phyloP scores from a whole-genome alignment of 2,329 filamentous ascomycete species.

The Hirsutella rhossiliensis region DNA sequence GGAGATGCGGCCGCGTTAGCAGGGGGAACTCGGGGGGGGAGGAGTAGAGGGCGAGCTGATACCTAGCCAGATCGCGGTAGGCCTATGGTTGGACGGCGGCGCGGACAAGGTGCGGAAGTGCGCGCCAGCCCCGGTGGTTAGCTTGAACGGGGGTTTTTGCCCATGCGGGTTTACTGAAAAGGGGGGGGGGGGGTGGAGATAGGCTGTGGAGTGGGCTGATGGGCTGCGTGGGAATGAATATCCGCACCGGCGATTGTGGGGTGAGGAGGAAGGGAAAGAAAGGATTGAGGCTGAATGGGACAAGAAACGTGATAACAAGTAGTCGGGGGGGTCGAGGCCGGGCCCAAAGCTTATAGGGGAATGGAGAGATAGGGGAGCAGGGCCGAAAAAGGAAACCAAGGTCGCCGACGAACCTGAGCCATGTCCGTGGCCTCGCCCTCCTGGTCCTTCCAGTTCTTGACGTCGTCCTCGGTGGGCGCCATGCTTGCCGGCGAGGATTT shows the following conservation, averaged over 20 bases:
- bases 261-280: neutral
- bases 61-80: conserved; percentile 10
- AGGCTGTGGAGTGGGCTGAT: neutral
- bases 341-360: neutral
- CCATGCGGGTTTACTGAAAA: neutral
- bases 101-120: neutral
- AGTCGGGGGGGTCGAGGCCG: neutral
- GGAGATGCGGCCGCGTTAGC: neutral
- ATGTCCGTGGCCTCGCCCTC: neutral
- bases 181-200: neutral
- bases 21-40: neutral
- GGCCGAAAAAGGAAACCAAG: too few species aligned
- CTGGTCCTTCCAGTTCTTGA: conserved; percentile 1
- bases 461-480: neutral
- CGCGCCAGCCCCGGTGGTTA: neutral
- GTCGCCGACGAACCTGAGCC: conserved; percentile 1
- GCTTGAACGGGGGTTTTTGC: neutral
- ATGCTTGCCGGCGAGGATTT: neutral
- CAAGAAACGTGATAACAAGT: neutral
- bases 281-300: neutral
- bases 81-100: conserved; percentile 1
- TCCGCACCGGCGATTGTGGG: too few species aligned
- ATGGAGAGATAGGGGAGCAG: neutral
- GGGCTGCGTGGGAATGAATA: too few species aligned
- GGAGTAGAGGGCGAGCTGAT: neutral